phyloP scores from a whole-genome alignment of 139 green algal species.

The Chlorella sp. region DNA sequence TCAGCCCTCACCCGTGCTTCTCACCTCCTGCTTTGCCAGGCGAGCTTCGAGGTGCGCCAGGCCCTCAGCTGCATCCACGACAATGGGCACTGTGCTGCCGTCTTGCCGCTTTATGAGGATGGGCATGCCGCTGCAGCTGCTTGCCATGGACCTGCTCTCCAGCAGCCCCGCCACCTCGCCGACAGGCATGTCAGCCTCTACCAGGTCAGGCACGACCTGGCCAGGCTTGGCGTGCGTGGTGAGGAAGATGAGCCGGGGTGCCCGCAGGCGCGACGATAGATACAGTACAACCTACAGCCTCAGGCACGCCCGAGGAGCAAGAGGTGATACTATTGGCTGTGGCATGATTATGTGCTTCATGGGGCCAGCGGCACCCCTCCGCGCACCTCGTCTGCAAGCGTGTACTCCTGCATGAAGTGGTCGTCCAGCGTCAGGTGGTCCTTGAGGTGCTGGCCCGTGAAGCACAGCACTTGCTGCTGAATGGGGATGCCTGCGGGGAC shows the following conservation, averaged over 20 bases:
- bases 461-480: conserved; percentile 41
- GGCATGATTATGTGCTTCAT: too few species aligned
- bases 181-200: background rate
- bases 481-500: conserved; percentile 29
- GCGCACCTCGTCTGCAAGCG: conserved; percentile 37
- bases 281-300: conserved; percentile 36
- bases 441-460: conserved; percentile 33
- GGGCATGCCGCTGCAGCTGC: background rate
- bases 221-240: conserved; percentile 10
- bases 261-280: conserved; percentile 14
- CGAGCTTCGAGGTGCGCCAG: conserved; percentile 12
- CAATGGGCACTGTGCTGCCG: conserved; percentile 14
- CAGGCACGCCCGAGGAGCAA: background rate
- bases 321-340: background rate
- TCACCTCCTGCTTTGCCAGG: background rate
- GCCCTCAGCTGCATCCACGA: conserved; percentile 1
- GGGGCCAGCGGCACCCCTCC: too few species aligned
- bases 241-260: conserved; percentile 33
- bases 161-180: conserved; percentile 15
- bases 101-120: conserved; percentile 21
- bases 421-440: conserved; percentile 33
- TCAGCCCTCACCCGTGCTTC: background rate
- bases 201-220: conserved; percentile 18
- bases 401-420: conserved; percentile 35
- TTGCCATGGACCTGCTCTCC: conserved; percentile 15